Conservation (phyloP, 306 rosid species). For the Trifolium pratense region DNA sequence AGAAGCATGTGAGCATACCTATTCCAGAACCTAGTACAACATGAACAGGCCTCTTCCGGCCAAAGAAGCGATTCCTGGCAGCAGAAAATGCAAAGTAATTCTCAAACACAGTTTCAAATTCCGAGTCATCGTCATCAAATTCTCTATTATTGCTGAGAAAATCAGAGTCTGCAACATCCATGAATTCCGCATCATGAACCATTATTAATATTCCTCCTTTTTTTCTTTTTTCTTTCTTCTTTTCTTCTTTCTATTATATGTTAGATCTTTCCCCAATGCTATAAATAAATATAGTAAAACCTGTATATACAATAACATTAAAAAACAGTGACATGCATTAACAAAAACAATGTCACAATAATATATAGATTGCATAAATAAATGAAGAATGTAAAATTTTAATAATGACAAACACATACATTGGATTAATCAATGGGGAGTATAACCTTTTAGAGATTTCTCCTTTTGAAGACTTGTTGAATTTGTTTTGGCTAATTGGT, state of each 20-base stretch:
- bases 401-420: not conserved
- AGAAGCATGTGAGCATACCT: slow-evolving; percentile 42
- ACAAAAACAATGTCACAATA: slow-evolving; percentile 20
- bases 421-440: slow-evolving; percentile 14
- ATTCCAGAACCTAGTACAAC: slow-evolving; percentile 60
- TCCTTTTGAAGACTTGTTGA: slow-evolving; percentile 24
- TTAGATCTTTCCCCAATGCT: slow-evolving; percentile 25
- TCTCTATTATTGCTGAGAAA: slow-evolving; percentile 45
- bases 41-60: slow-evolving; percentile 63
- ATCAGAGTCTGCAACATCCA: slow-evolving; percentile 62
- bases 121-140: slow-evolving; percentile 48
- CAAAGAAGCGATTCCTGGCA: slow-evolving; percentile 57
- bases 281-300: slow-evolving; percentile 1
- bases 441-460: slow-evolving; percentile 25
- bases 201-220: slow-evolving; percentile 37
- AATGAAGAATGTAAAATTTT: not conserved
- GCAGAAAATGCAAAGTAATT: slow-evolving; percentile 45
- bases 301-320: slow-evolving; percentile 29
- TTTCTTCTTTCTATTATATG: not conserved
- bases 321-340: slow-evolving; percentile 18
- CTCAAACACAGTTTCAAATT: slow-evolving; percentile 56
- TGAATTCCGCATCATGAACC: slow-evolving; percentile 39
- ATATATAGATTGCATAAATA: slow-evolving; percentile 10
- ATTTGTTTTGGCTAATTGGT: slow-evolving; percentile 19
- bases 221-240: too few relatives aligned